Conservation (phyloP, 2,329 filamentous ascomycete species). For the Colletotrichum sublineola region DNA sequence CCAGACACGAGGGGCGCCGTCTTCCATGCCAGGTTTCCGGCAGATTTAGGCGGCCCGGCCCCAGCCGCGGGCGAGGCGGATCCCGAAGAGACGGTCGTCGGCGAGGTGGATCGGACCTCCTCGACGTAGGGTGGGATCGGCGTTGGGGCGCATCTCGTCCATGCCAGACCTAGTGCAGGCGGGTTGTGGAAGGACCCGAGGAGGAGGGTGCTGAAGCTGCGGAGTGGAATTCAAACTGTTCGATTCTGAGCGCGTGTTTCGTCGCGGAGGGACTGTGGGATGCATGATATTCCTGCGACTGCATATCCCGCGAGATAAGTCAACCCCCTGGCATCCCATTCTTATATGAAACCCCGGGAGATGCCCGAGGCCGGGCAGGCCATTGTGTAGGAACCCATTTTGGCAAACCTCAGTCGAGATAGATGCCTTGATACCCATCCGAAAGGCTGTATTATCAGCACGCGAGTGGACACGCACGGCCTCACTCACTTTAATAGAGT, state of each 20-base stretch:
- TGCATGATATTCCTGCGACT: not conserved
- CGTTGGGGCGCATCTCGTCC: slow-evolving; percentile 54
- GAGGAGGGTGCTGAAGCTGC: slow-evolving; percentile 35
- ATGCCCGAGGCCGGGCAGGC: not conserved
- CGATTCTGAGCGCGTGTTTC: slow-evolving; percentile 41
- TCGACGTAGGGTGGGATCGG: slow-evolving; percentile 50
- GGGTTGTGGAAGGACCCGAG: slow-evolving; percentile 30
- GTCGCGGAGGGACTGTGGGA: not conserved
- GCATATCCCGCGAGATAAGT: too few relatives aligned
- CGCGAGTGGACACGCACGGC: not conserved
- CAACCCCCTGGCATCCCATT: not conserved
- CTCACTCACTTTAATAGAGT: not conserved
- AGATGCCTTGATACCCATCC: slow-evolving; percentile 5
- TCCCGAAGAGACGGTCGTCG: slow-evolving; percentile 53
- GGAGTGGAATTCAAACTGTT: slow-evolving; percentile 49
- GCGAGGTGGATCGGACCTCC: slow-evolving; percentile 55
- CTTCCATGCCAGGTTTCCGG: slow-evolving; percentile 55
- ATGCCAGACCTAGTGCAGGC: slow-evolving; percentile 49
- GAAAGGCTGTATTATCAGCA: slow-evolving; percentile 5
- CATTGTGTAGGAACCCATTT: not conserved
- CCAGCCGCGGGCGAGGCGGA: slow-evolving; percentile 49
- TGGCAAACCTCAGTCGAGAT: not conserved
- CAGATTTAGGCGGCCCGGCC: slow-evolving; percentile 55
- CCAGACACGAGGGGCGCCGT: slow-evolving; percentile 57
- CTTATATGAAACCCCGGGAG: not conserved